Evolutionary conservation across 2,329 filamentous ascomycete genomes (phyloP).

Genomic region (Colletotrichum brevisporum): DNA sequence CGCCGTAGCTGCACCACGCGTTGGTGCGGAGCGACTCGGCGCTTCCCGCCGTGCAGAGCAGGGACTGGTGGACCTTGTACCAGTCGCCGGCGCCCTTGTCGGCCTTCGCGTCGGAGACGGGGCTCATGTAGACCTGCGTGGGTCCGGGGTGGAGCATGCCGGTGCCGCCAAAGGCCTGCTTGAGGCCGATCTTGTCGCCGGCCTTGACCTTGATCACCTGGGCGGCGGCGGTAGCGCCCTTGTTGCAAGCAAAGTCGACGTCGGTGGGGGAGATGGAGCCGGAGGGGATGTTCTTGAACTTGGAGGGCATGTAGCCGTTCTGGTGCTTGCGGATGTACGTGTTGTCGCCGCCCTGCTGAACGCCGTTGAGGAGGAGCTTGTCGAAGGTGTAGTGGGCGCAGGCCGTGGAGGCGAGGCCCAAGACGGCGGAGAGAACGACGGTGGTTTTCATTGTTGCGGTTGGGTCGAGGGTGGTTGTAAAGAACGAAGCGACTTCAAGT

Average conservation of each 20-base stretch:
- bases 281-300: conserved; percentile 36
- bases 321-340: conserved; percentile 42
- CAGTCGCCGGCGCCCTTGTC: conserved; percentile 42
- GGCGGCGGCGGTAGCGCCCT: conserved; percentile 23
- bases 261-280: conserved; percentile 30
- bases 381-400: conserved; percentile 46
- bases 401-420: conserved; percentile 25
- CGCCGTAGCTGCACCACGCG: conserved; percentile 43
- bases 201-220: conserved; percentile 38
- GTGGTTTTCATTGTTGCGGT: conserved; percentile 32
- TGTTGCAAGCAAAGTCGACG: conserved; percentile 40
- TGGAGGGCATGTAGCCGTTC: conserved; percentile 41
- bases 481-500: conserved; percentile 36
- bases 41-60: conserved; percentile 39
- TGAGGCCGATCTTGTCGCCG: conserved; percentile 39
- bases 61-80: conserved; percentile 46
- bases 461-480: not conserved
- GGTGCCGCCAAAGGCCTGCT: conserved; percentile 38
- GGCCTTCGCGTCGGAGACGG: conserved; percentile 40
- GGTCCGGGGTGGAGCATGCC: conserved; percentile 43
- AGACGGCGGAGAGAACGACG: conserved; percentile 25
- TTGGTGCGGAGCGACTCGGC: conserved; percentile 20
- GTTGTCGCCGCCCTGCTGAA: conserved; percentile 42
- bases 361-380: conserved; percentile 43
- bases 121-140: conserved; percentile 41